Conservation (phyloP, 805 yeast species). For the Wickerhamiella parazyma region DNA sequence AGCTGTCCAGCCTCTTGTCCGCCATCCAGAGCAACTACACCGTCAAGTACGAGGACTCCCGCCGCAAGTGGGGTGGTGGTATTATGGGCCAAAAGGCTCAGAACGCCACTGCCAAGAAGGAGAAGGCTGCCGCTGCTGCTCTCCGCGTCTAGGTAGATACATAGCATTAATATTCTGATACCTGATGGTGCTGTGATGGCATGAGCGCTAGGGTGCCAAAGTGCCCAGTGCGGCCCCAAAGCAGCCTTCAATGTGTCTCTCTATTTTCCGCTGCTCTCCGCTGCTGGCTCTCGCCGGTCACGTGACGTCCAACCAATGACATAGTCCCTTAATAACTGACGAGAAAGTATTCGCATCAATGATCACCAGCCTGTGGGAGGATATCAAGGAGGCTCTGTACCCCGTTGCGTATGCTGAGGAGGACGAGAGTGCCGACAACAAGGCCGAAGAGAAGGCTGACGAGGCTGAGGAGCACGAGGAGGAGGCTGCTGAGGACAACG, state of each 20-base stretch:
- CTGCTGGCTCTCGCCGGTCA: too few relatives aligned
- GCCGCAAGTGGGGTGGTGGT: constrained; percentile 99
- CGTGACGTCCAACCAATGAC: constrained; percentile 9
- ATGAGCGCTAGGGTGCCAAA: too few relatives aligned
- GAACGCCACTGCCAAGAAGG: constrained; percentile 69
- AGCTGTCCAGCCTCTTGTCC: constrained; percentile 81
- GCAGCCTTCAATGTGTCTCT: too few relatives aligned
- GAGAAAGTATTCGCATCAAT: constrained; percentile 7
- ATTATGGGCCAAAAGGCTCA: constrained; percentile 88
- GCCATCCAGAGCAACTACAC: constrained; percentile 87
- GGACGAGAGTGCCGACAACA: constrained; percentile 24
- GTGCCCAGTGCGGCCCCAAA: too few relatives aligned
- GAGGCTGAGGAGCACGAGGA: background rate
- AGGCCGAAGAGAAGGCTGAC: constrained; percentile 8
- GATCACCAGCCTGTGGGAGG: constrained; percentile 37
- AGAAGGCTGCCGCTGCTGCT: constrained; percentile 37
- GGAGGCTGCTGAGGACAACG: constrained; percentile 8
- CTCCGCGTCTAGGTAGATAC: constrained; percentile 22
- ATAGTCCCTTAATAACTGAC: constrained; percentile 5
- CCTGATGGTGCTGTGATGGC: background rate
- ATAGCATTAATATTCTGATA: background rate
- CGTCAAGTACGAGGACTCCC: constrained; percentile 88
- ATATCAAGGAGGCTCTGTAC: constrained; percentile 62
- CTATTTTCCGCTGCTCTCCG: too few relatives aligned
- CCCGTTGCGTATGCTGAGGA: constrained; percentile 81